Base-by-base conservation (phyloP, 768 basidiomycete genomes). In the Amanita phalloides region DNA sequence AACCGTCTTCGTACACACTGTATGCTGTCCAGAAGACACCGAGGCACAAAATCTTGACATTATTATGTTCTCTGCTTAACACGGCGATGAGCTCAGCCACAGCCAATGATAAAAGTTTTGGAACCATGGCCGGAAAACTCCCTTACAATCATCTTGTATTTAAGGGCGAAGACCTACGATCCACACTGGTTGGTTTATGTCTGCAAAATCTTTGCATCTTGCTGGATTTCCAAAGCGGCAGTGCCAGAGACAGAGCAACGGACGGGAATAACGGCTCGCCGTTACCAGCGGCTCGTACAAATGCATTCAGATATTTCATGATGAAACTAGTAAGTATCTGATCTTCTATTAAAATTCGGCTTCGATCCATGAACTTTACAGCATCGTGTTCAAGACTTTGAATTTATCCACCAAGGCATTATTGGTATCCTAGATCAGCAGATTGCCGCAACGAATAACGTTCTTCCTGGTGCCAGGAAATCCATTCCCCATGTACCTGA, bases 11-110 rank as follows among this genome's bases (percentile, higher is more conserved):
- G 41, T 92, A 89, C 61, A 80, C 89, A 14, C 75, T 87, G 6
- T 79, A 90, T 62, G 72, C 90, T 44, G 84, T 86, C 8, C 86
- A 90, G 65, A 73, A 82, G 64, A 78, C 81, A 49, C 74, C 84
- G 54, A 77, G 91, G 51, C 79, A 86, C 39, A 79, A 93, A 58
- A 84, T 94, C n/a, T 74, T 99, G 51, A 93, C 94, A 3, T 70
- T 97, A 25, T 69, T 99, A 6, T 99, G 95, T 66, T 97, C 94
- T 3, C 70, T 96, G 42, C 71, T 99, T 54, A 99, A 99, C 63
- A 95, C 90, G 8, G 81, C 82, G 50, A 78, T 90, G 76, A 89
- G 85, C 64, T 79, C 84, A 0, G 66, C 81, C 33, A 72, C 71
- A 30, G 65, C 71, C 21, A 74, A 66, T 42, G 68, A 68, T 39